Base-by-base conservation (phyloP, 352 stramenopile species). In the Phytopythium montanum region DNA sequence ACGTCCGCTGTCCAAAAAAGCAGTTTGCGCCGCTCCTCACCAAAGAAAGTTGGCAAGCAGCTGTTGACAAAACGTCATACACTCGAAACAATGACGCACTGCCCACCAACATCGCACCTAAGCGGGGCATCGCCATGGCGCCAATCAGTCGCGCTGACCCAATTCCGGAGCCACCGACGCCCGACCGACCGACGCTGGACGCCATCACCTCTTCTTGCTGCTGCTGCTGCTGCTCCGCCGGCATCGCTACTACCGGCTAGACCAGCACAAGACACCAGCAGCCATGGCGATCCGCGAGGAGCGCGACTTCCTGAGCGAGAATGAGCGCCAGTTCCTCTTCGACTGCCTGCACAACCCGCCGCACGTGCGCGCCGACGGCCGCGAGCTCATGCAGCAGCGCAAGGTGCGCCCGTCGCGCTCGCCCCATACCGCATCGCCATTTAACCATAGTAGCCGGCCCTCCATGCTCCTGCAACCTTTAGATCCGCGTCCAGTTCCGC, bases 401-500 rank as follows among this genome's bases (percentile, higher is more conserved):
- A 89, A 92, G 64, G 75, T 84, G 50, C 59, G 56, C 18, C 6
- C 14, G 10, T 8, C 10, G 2, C 10, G 7, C 21, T 2, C 6
- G 33, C 7, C 25, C 21, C 44, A 12, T 33, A 3, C 49, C 25
- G n/a, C 31, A 10, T 21, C 18, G 57, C 50, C 8, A 31, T 23
- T n/a, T 26, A 8, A 29, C 12, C 26, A 10, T 10, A 6, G 31
- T 10, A 6, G 8, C 31, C 31, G 31, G 31, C 31, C 31, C 31
- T 36, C 31, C 5, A 10, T 10, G 33, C 33, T 8, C 14, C 41
- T 19, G 2, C 8, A 4, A 16, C 29, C 21, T 12, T 23, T 34
- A 85, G 68, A 88, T 92, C 56, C 75, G 78, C 55, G 72, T 94
- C n/a, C 79, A 94, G 58, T 94, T 94, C 65, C 85, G 85, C 1